Conservation (phyloP, 331 rosid species). For the Acacia pycnantha region DNA sequence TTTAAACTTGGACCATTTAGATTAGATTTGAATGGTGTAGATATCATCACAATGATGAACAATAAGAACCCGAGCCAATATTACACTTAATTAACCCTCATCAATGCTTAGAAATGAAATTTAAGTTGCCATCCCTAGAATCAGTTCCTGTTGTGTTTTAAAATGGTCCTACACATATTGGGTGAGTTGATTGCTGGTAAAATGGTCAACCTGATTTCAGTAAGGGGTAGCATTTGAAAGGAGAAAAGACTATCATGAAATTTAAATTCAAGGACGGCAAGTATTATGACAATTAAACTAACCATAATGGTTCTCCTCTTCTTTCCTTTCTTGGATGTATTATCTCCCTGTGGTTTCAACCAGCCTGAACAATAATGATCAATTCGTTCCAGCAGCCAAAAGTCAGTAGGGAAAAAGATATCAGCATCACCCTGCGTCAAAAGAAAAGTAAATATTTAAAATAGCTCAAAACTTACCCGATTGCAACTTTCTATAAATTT, state of each 20-base stretch:
- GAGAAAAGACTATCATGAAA: background rate
- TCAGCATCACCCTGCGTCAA: slow-evolving; percentile 89
- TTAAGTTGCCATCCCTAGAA: background rate
- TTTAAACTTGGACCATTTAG: no score
- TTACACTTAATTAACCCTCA: background rate
- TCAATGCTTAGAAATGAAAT: background rate
- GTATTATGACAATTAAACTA: slow-evolving; percentile 30
- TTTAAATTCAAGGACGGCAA: background rate
- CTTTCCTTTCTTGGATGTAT: slow-evolving; percentile 68
- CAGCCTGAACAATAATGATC: slow-evolving; percentile 94
- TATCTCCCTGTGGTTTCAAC: slow-evolving; percentile 49
- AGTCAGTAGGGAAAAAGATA: slow-evolving; percentile 93
- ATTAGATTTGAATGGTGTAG: no score
- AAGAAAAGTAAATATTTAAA: slow-evolving; percentile 5
- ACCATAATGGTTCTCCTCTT: slow-evolving; percentile 87
- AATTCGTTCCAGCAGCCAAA: slow-evolving; percentile 75
- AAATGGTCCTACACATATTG: background rate
- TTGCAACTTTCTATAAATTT: background rate
- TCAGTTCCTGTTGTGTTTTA: background rate
- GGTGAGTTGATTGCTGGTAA: background rate
- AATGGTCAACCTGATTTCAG: background rate
- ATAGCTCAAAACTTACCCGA: background rate
- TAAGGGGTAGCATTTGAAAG: background rate
- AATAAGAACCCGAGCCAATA: background rate
- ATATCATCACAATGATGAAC: no score